Evolutionary conservation across 306 rosid species (phyloP), one percentile per base, ranked within the genome.

Genomic region (Aeschynomene evenia): DNA sequence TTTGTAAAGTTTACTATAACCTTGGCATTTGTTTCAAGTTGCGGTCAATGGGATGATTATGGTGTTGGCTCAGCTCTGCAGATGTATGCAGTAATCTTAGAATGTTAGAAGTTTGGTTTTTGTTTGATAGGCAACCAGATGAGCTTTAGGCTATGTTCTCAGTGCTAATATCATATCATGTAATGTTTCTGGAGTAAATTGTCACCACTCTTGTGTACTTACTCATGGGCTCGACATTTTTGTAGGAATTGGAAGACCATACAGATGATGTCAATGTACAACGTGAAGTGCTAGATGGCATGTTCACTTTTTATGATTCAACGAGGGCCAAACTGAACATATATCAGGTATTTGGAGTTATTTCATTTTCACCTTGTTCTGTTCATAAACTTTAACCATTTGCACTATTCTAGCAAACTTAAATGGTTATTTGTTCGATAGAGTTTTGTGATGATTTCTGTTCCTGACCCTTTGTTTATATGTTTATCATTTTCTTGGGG

Each of bases 301-400:
- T 84, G 66, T 89, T 95, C 87, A 89, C 96, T 53, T 91, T 95
- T 81, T 91, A 91, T 73, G 96, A 87, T 86, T 84, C 89, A 54
- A 84, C 88, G 31, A 74, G 56, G 40, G 88, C 95, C 39, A 75
- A 63, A 61, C 88, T 91, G 57, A 76, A 87, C 68, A 68, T 95
- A 24, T 91, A 91, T 84, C 99, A 95, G 99, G 97, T 95, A 84
- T 72, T 70, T 52, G 46, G 64, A 62, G 74, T 66, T 56, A 53
- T 43, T 34, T 69, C 23, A 56, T 42, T 22, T 60, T 26, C 21
- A 42, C 31, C n/a, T 20, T 59, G 11, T 71, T 19, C 48, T 62
- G 43, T 6, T 62, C 42, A 16, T 36, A 31, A 34, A 46, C 24
- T 26, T 28, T n/a, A 26, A 29, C 11, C 21, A 5, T 61, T 51